Evolutionary conservation across 495 filamentous ascomycete species (phyloP).

Genomic region (Hapsidospora chrysogenum): DNA sequence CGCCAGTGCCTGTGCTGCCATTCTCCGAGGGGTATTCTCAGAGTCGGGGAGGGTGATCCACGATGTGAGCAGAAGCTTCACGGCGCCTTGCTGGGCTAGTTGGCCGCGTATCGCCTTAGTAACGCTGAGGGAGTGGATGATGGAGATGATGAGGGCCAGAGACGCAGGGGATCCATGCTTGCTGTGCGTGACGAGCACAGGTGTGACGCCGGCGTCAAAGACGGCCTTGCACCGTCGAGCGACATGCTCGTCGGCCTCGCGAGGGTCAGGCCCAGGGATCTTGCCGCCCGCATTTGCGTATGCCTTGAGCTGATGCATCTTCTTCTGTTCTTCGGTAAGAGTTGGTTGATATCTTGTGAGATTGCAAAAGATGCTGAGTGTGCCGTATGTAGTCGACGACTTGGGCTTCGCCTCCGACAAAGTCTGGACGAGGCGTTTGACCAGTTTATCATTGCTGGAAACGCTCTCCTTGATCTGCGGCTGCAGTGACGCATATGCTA

Average conservation of each 20-base stretch:
- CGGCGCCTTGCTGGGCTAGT: slow-evolving; percentile 79
- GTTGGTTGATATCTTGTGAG: slow-evolving; percentile 64
- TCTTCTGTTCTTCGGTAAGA: slow-evolving; percentile 83
- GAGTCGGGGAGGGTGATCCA: slow-evolving; percentile 39
- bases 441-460: slow-evolving; percentile 42
- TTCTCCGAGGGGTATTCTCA: slow-evolving; percentile 33
- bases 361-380: slow-evolving; percentile 66
- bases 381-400: slow-evolving; percentile 66
- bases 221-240: slow-evolving; percentile 57
- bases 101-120: slow-evolving; percentile 52
- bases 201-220: slow-evolving; percentile 58
- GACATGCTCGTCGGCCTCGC: slow-evolving; percentile 60
- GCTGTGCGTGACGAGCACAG: slow-evolving; percentile 52
- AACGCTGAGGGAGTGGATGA: slow-evolving; percentile 60
- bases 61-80: slow-evolving; percentile 63
- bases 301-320: slow-evolving; percentile 74
- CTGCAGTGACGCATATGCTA: slow-evolving; percentile 78
- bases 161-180: slow-evolving; percentile 49
- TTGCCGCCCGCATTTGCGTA: slow-evolving; percentile 72
- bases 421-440: slow-evolving; percentile 46
- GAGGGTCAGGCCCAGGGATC: slow-evolving; percentile 39
- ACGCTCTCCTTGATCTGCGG: slow-evolving; percentile 70
- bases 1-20: slow-evolving; percentile 73
- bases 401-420: slow-evolving; percentile 42
- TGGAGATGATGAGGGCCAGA: slow-evolving; percentile 49